These are phyloP conservation scores for Lignosus rhinocerotis DNA, from an alignment of 1,284 basidiomycete species.

Conservation along the genomic window DNA sequence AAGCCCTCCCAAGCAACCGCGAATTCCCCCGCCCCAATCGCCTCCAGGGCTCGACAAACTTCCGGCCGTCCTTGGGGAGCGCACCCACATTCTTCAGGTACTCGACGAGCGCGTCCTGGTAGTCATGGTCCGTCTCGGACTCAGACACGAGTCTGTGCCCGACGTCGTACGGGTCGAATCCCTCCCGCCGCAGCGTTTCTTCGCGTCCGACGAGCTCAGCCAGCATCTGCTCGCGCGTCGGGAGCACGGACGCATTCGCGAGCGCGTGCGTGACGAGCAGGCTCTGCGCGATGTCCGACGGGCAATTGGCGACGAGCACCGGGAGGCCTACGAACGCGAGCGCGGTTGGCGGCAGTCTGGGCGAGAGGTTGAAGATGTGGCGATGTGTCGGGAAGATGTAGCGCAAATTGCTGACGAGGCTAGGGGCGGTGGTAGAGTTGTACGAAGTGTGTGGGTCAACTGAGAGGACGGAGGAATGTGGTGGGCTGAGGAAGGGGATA, in stretches of 20 bases:
- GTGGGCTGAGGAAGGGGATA: constrained; percentile 50
- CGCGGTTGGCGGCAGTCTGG: constrained; percentile 47
- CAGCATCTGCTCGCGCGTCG: constrained; percentile 41
- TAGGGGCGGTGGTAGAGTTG: constrained; percentile 29
- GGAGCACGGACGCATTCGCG: constrained; percentile 42
- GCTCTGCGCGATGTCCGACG: constrained; percentile 52
- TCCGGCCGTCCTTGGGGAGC: constrained; percentile 42
- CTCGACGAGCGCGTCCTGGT: constrained; percentile 49
- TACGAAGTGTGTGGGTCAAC: constrained; percentile 20
- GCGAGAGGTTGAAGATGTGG: constrained; percentile 53
- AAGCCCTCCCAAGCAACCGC: constrained; percentile 41
- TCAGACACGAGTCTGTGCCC: constrained; percentile 47
- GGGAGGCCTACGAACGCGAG: constrained; percentile 57
- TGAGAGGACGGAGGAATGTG: constrained; percentile 27
- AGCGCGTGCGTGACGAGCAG: constrained; percentile 48
- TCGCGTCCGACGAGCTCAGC: constrained; percentile 44
- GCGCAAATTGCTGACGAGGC: constrained; percentile 48
- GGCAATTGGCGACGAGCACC: constrained; percentile 45
- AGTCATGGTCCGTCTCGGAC: constrained; percentile 41
- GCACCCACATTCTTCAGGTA: constrained; percentile 43
- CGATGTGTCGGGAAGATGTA: constrained; percentile 57
- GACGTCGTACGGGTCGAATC: constrained; percentile 49
- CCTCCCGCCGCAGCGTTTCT: constrained; percentile 36
- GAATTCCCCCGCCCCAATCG: constrained; percentile 36
- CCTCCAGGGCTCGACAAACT: constrained; percentile 53